Conservation (phyloP, 176 grass and related monocot genomes). For the Aechmea fasciata region DNA sequence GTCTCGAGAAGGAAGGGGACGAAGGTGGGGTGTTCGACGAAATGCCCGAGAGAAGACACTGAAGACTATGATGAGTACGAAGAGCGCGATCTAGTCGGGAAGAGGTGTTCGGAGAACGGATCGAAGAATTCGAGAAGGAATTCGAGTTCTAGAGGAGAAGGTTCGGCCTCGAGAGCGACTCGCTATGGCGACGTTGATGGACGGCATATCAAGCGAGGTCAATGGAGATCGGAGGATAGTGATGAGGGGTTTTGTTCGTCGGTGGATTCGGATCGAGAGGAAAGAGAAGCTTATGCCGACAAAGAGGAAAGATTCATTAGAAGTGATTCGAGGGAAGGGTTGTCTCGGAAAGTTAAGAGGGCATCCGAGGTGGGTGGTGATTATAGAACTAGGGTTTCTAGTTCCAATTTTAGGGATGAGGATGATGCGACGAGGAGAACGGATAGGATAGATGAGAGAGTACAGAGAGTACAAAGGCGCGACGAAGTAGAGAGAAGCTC, state of each 20-base stretch:
- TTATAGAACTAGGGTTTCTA: slow-evolving; percentile 3
- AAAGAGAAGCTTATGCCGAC: not conserved
- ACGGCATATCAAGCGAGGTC: not conserved
- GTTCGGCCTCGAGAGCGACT: slow-evolving; percentile 1
- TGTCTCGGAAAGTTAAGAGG: slow-evolving; percentile 2
- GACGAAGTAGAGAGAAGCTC: not conserved
- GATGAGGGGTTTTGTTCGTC: not conserved
- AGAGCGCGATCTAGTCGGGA: not conserved
- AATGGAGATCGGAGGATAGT: not conserved
- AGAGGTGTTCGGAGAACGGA: not conserved
- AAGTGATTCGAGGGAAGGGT: slow-evolving; percentile 3
- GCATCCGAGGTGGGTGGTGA: slow-evolving; percentile 6
- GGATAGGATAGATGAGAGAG: slow-evolving; percentile 2
- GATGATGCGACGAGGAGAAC: not conserved
- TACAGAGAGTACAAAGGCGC: not conserved
- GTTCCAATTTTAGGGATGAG: slow-evolving; percentile 3
- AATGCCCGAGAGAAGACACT: not conserved
- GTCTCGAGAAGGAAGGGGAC: not conserved
- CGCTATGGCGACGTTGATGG: not conserved
- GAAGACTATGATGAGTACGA: not conserved
- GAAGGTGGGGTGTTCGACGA: not conserved
- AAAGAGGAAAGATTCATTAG: not conserved
- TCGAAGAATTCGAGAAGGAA: not conserved
- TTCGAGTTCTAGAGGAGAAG: slow-evolving; percentile 1
- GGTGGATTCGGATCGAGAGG: not conserved